Percentiles rank a stretch among this genome's conserved stretches.
Evolutionary conservation across 2,329 filamentous ascomycete genomes (phyloP).

Genomic region (Aspergillus sp.): DNA sequence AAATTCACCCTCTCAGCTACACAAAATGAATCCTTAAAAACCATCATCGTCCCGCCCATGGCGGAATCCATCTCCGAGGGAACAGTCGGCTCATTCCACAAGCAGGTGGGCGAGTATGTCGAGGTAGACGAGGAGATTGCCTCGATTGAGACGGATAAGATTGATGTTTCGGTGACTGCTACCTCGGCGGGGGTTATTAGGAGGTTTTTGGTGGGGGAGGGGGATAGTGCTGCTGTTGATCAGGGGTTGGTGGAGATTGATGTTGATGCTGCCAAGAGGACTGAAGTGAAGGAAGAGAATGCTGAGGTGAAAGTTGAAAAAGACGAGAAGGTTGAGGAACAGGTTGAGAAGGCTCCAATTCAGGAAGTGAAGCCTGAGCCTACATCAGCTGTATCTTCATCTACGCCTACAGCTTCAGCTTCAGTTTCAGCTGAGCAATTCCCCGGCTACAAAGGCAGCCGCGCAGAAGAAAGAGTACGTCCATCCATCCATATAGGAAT

Average conservation of each 20-base stretch:
- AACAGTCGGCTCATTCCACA: constrained; percentile 85
- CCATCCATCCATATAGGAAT: too few relatives aligned
- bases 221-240: constrained; percentile 86
- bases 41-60: constrained; percentile 28
- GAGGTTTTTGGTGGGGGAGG: constrained; percentile 80
- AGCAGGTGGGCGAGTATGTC: constrained; percentile 82
- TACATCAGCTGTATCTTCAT: background rate
- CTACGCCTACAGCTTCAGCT: background rate
- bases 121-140: constrained; percentile 92
- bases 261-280: background rate
- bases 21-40: background rate
- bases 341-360: background rate
- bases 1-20: background rate
- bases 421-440: background rate
- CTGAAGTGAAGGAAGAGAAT: background rate
- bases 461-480: constrained; percentile 72
- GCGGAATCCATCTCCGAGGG: constrained; percentile 95
- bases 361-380: background rate
- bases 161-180: constrained; percentile 92
- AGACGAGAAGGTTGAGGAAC: too few relatives aligned
- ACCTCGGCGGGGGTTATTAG: constrained; percentile 81
- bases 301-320: too few relatives aligned
- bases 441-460: constrained; percentile 51
- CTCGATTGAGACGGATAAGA: constrained; percentile 97
- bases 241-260: constrained; percentile 74